Percentiles rank a stretch among this genome's conserved stretches.
Conservation (phyloP, 305 asterid species). For the Rubia tinctorum region DNA sequence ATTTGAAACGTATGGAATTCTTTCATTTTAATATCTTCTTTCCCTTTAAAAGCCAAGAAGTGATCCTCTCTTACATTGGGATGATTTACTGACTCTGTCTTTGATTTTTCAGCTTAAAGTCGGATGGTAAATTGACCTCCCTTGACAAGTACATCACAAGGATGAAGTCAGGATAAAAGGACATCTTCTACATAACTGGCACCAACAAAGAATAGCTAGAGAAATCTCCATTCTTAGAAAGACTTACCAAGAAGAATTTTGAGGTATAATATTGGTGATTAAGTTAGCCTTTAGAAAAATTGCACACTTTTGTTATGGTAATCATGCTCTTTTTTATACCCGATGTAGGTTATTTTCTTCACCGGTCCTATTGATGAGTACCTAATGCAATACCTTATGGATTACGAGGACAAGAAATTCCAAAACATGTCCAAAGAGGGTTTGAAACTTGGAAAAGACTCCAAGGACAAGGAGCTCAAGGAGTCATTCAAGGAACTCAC, state of each 20-base stretch:
- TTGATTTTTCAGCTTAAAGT: slow-evolving; percentile 52
- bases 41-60: not conserved
- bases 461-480: slow-evolving; percentile 78
- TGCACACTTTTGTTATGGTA: not conserved
- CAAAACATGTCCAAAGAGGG: slow-evolving; percentile 97
- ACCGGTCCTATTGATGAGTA: slow-evolving; percentile 93
- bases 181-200: slow-evolving; percentile 82
- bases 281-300: not conserved
- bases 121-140: slow-evolving; percentile 76
- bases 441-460: slow-evolving; percentile 72
- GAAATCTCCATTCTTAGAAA: slow-evolving; percentile 92
- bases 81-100: not conserved
- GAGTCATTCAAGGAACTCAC: slow-evolving; percentile 79
- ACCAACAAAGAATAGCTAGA: slow-evolving; percentile 82
- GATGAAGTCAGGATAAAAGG: slow-evolving; percentile 85
- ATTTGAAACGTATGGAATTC: slow-evolving; percentile 65
- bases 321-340: not conserved
- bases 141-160: slow-evolving; percentile 83
- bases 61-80: not conserved
- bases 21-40: not conserved
- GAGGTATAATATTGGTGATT: slow-evolving; percentile 40
- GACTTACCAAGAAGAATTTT: slow-evolving; percentile 68
- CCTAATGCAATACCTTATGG: slow-evolving; percentile 94
- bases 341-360: slow-evolving; percentile 61
- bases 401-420: slow-evolving; percentile 91